phyloP scores from a whole-genome alignment of 2,329 filamentous ascomycete genomes.

The Paecilomyces fulvus region DNA sequence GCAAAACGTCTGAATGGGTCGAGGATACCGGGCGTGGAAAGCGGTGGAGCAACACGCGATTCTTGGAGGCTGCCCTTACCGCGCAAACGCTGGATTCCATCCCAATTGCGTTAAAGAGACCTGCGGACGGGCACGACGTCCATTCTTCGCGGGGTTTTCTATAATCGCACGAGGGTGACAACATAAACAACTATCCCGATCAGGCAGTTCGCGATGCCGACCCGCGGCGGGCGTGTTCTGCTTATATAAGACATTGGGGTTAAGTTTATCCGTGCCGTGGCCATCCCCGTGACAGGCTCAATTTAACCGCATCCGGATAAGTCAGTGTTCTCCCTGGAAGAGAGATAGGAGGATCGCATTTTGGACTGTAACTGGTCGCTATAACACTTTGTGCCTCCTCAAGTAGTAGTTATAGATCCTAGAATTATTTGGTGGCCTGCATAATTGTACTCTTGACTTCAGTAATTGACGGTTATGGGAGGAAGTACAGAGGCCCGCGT shows the following conservation, averaged over 20 bases:
- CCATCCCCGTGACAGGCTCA: background rate
- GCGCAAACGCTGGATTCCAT: conserved; percentile 10
- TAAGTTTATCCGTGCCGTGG: conserved; percentile 5
- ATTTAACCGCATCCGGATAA: background rate
- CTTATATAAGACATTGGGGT: conserved; percentile 8
- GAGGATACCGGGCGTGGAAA: conserved; percentile 13
- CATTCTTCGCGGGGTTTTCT: conserved; percentile 10
- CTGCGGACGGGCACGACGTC: background rate
- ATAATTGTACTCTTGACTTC: background rate
- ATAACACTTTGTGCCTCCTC: too few relatives aligned
- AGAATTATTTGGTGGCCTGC: background rate
- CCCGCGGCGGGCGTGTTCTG: conserved; percentile 3
- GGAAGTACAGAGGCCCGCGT: background rate
- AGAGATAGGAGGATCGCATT: background rate
- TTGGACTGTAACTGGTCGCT: too few relatives aligned
- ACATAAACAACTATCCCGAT: conserved; percentile 31
- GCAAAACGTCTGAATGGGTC: background rate
- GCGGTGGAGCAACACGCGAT: conserved; percentile 5
- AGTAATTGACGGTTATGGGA: background rate
- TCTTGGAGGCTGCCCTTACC: conserved; percentile 7
- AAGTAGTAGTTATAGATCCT: too few relatives aligned
- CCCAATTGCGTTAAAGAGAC: background rate
- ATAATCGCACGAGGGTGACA: conserved; percentile 1
- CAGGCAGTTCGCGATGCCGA: conserved; percentile 15
- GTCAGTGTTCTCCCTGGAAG: background rate